phyloP scores from a whole-genome alignment of 2,329 filamentous ascomycete species.

The Tolypocladium nubicola region DNA sequence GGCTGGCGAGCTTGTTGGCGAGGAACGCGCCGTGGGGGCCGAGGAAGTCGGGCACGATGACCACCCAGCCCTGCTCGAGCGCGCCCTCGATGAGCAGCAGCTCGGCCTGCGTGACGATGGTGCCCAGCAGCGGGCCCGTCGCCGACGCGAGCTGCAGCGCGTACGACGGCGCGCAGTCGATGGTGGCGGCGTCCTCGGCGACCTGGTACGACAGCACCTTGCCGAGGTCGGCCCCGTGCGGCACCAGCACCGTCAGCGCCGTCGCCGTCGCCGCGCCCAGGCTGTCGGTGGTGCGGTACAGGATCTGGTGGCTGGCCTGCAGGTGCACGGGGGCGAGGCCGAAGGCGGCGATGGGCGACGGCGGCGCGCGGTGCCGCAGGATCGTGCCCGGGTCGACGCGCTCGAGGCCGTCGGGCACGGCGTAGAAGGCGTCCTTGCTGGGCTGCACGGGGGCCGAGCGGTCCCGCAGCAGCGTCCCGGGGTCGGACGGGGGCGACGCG shows the following conservation, averaged over 20 bases:
- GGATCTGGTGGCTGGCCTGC: conserved; percentile 18
- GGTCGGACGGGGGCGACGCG: not conserved
- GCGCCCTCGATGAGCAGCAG: conserved; percentile 11
- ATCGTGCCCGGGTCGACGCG: conserved; percentile 10
- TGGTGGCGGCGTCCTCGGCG: conserved; percentile 25
- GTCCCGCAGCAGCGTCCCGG: not conserved
- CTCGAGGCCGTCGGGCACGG: conserved; percentile 8
- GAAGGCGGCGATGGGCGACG: conserved; percentile 11
- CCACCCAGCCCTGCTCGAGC: conserved; percentile 33
- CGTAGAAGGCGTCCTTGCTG: conserved; percentile 14
- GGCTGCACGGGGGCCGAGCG: conserved; percentile 2
- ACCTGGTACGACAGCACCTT: conserved; percentile 31
- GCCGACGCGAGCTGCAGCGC: conserved; percentile 9
- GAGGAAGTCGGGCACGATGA: conserved; percentile 36
- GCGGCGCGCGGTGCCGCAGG: conserved; percentile 9
- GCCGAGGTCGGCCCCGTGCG: conserved; percentile 15
- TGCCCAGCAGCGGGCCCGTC: conserved; percentile 17
- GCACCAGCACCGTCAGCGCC: conserved; percentile 27
- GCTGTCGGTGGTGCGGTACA: conserved; percentile 28
- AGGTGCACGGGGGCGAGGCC: conserved; percentile 7
- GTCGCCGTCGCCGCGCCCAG: conserved; percentile 22
- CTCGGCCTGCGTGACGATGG: conserved; percentile 14
- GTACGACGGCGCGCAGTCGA: conserved; percentile 21
- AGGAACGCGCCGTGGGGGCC: conserved; percentile 31
- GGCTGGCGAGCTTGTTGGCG: conserved; percentile 27